These are phyloP conservation scores for Physcomitrellopsis africana DNA, from an alignment of 225 moss, liverwort and hornwort genomes.

Conservation along the genomic window DNA sequence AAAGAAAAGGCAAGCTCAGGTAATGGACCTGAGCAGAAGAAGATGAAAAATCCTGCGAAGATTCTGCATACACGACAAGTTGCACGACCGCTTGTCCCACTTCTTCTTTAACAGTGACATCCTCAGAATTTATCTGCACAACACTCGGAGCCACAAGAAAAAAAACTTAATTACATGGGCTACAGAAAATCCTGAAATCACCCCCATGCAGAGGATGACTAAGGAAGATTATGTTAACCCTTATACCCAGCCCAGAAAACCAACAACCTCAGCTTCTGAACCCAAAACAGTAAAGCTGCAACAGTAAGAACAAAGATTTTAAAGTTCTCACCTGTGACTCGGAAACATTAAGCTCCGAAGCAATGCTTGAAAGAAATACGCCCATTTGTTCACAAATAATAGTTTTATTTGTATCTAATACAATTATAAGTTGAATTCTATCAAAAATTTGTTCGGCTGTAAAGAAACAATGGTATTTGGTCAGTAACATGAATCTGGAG, in stretches of 20 bases:
- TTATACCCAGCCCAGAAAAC: too few species aligned
- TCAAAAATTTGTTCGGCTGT: conserved; percentile 59
- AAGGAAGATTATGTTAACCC: too few species aligned
- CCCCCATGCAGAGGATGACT: conserved; percentile 15
- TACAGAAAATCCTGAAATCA: conserved; percentile 14
- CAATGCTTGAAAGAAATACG: conserved; percentile 75
- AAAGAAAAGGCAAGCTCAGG: not conserved
- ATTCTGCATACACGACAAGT: conserved; percentile 41
- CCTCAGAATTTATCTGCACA: conserved; percentile 46
- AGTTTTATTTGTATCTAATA: conserved; percentile 61
- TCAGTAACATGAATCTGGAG: conserved; percentile 12
- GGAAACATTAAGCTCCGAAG: conserved; percentile 60
- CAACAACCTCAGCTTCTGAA: not conserved
- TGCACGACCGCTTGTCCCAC: conserved; percentile 43
- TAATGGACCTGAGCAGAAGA: conserved; percentile 49
- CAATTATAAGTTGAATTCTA: conserved; percentile 71
- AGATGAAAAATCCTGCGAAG: conserved; percentile 45
- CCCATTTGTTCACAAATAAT: conserved; percentile 55
- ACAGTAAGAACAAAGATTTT: not conserved
- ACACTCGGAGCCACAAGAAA: not conserved
- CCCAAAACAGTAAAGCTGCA: conserved; percentile 27
- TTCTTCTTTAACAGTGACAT: conserved; percentile 32
- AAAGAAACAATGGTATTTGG: not conserved
- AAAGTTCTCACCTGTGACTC: conserved; percentile 63
- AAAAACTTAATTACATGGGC: conserved; percentile 14